Percentiles rank a stretch among this genome's conserved stretches.
phyloP scores from a whole-genome alignment of 441 rosid species.

The Gossypium davidsonii region DNA sequence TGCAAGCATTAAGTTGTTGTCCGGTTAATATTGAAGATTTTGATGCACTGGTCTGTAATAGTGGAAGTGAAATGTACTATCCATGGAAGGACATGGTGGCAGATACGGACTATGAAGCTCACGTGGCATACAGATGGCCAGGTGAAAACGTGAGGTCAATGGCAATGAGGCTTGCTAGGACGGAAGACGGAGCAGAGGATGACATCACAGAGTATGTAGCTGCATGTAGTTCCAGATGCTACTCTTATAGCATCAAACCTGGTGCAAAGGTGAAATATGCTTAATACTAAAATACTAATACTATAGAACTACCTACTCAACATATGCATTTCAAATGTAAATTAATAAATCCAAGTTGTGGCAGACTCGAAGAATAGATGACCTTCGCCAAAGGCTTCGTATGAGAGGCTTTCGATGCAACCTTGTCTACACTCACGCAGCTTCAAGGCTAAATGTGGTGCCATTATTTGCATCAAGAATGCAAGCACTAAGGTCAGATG shows the following conservation, averaged over 20 bases:
- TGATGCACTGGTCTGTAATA: conserved; percentile 76
- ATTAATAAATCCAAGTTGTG: conserved; percentile 21
- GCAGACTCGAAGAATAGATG: conserved; percentile 62
- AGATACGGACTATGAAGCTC: conserved; percentile 67
- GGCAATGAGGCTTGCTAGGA: conserved; percentile 43
- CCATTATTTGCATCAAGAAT: conserved; percentile 80
- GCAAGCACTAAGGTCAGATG: conserved; percentile 73
- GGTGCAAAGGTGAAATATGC: conserved; percentile 47
- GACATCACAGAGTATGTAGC: conserved; percentile 37
- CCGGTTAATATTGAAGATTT: conserved; percentile 61
- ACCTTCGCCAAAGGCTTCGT: conserved; percentile 69
- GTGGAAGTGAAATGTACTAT: conserved; percentile 69
- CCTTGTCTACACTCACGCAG: conserved; percentile 53
- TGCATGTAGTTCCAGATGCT: conserved; percentile 59
- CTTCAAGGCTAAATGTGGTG: conserved; percentile 61
- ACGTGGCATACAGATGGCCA: conserved; percentile 80
- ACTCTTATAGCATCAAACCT: conserved; percentile 55
- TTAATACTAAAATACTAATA: conserved; percentile 8
- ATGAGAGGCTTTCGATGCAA: conserved; percentile 89
- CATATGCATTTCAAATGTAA: background rate
- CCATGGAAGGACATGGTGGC: conserved; percentile 79
- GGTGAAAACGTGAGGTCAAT: conserved; percentile 61
- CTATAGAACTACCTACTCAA: background rate
- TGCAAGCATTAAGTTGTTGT: conserved; percentile 43
- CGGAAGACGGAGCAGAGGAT: conserved; percentile 50